Base-by-base conservation (phyloP, 1,284 basidiomycete species). In the Puccinia horiana region DNA sequence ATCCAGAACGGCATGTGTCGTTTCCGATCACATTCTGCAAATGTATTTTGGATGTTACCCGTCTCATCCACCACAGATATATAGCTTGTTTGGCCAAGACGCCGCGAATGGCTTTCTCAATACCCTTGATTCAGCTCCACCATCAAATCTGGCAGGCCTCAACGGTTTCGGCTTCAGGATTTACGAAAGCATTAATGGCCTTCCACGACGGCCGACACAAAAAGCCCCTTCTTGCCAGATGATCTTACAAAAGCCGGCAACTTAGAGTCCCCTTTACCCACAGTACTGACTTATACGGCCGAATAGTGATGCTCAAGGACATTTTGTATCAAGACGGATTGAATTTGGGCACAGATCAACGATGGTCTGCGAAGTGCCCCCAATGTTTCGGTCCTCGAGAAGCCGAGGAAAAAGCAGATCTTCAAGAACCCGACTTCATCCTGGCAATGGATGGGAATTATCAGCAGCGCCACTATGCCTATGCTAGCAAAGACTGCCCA, bases 111-210 rank as follows among this genome's bases (percentile, higher is more conserved):
- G 44, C 56, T 1, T 76, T 63, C 75, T 76, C 75, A 26, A 65
- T 76, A 0, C 75, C 26, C 23, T 35, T 76, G 32, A 20, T 76
- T n/a, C 75, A 76, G 61, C 40, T 76, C 42, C 75, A 76, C 56
- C 75, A 76, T 42, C 23, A 42, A 20, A 42, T 76, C 42, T 76
- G 75, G 75, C 29, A 75, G 4, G 32, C 29, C 16, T 29, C 52
- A 26, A 37, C 40, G 0, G n/a, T 35, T 2, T 58, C 73, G 14
- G 56, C 44, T 35, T 56, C 73, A 0, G 52, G 73, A 14, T 75
- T 75, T n/a, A 40, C 56, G 16, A 75, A 52, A 37, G 73, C 12
- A 12, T 56, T 75, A 26, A 58, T 75, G 52, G 12, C 20, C 12
- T 52, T 74, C 52, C n/a, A 37, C 8, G 37, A 52, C 42, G 18